phyloP scores from a whole-genome alignment of 352 stramenopile species.

The Phytophthora parvispora region DNA sequence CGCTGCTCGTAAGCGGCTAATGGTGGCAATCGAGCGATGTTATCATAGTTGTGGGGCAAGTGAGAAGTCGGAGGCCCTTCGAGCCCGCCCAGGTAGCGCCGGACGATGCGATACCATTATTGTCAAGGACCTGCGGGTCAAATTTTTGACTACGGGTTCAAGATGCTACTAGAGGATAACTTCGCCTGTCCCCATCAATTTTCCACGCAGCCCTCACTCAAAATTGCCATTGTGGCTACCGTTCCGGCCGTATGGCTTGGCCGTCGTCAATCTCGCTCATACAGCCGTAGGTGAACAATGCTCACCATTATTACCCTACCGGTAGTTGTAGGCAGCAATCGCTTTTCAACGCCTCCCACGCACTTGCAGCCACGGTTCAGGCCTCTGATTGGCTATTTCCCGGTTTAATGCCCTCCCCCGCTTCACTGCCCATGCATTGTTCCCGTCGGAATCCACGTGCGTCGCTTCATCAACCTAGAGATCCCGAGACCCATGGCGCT shows the following conservation, averaged over 20 bases:
- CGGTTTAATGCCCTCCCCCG: neutral
- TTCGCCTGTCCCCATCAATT: neutral
- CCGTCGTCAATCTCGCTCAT: too few species aligned
- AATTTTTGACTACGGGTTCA: too few species aligned
- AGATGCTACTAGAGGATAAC: too few species aligned
- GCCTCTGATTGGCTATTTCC: neutral
- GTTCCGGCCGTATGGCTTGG: neutral
- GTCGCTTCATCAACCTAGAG: conserved; percentile 8
- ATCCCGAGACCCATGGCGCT: conserved; percentile 47
- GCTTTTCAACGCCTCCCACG: neutral
- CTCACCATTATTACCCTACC: too few species aligned
- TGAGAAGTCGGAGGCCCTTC: too few species aligned
- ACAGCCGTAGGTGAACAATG: too few species aligned
- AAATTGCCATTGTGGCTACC: neutral
- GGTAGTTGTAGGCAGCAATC: too few species aligned
- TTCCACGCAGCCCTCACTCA: neutral
- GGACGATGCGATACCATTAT: too few species aligned
- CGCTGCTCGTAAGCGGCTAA: too few species aligned
- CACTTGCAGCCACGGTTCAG: neutral
- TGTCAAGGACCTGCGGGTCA: too few species aligned
- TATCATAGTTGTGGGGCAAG: too few species aligned
- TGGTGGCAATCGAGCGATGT: neutral
- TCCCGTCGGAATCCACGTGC: conserved; percentile 8
- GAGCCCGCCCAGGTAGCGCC: too few species aligned
- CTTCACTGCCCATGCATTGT: neutral